Evolutionary conservation across 169 alveolate genomes (phyloP).

Genomic region (Plasmodium malariae): DNA sequence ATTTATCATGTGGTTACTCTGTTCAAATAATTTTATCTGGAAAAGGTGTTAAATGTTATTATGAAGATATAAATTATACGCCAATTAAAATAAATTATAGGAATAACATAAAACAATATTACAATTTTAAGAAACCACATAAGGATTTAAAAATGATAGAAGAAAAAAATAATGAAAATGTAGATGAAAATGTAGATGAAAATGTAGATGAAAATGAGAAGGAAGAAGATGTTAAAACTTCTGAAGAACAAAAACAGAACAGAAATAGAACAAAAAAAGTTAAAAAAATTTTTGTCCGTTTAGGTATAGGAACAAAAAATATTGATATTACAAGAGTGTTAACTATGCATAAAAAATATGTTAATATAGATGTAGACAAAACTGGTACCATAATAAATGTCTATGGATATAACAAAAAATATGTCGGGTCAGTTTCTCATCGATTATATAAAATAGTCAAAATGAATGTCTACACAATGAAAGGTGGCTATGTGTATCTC

Average conservation of each 20-base stretch:
- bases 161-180: neutral
- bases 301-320: constrained; percentile 91
- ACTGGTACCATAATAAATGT: constrained; percentile 83
- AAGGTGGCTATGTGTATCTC: constrained; percentile 89
- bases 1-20: constrained; percentile 88
- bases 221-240: neutral
- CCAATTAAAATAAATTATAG: constrained; percentile 36
- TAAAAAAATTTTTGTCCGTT: constrained; percentile 88
- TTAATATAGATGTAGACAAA: constrained; percentile 85
- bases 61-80: constrained; percentile 79
- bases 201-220: neutral
- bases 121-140: constrained; percentile 20
- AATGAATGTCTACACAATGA: constrained; percentile 90
- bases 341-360: constrained; percentile 84
- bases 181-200: constrained; percentile 10
- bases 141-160: constrained; percentile 33
- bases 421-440: constrained; percentile 89
- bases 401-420: constrained; percentile 89
- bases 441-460: constrained; percentile 85
- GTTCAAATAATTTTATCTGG: constrained; percentile 90
- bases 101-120: constrained; percentile 64
- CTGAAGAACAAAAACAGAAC: neutral
- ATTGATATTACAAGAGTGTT: constrained; percentile 87
- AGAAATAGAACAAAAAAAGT: constrained; percentile 79
- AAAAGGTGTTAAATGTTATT: constrained; percentile 91